A percentile compares a stretch with the other conserved stretches of the same genome.
These are phyloP conservation scores for Acanthamoeba culbertsoni DNA, from an alignment of 208 protist genomes.

Conservation along the genomic window DNA sequence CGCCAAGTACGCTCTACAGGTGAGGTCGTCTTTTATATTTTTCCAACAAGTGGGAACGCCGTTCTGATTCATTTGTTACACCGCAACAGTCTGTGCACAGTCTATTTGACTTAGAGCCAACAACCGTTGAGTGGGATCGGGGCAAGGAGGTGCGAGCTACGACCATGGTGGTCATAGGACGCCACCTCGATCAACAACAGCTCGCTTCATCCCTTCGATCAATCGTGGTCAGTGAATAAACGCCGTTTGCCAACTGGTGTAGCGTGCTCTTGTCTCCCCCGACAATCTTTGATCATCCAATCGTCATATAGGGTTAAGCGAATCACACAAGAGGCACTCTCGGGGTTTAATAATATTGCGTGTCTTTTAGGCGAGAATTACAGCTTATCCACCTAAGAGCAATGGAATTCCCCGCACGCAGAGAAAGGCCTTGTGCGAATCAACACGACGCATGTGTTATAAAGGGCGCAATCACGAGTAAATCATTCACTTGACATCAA, in stretches of 20 bases:
- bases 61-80: no score
- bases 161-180: conserved; percentile 21
- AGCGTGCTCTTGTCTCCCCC: no score
- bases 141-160: background rate
- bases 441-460: background rate
- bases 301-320: no score
- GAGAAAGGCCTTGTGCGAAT: background rate
- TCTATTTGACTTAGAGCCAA: conserved; percentile 25
- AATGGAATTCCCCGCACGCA: background rate
- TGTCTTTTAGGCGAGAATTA: background rate
- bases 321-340: background rate
- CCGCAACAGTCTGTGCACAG: conserved; percentile 20
- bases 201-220: background rate
- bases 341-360: background rate
- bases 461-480: background rate
- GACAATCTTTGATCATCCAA: no score
- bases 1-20: conserved; percentile 63
- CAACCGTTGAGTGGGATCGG: background rate
- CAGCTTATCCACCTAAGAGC: background rate
- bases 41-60: background rate
- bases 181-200: conserved; percentile 13
- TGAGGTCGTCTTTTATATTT: background rate
- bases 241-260: background rate
- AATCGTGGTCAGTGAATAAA: background rate
- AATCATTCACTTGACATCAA: background rate